phyloP scores from a whole-genome alignment of 257 asterid genomes.

The Lithospermum erythrorhizon region DNA sequence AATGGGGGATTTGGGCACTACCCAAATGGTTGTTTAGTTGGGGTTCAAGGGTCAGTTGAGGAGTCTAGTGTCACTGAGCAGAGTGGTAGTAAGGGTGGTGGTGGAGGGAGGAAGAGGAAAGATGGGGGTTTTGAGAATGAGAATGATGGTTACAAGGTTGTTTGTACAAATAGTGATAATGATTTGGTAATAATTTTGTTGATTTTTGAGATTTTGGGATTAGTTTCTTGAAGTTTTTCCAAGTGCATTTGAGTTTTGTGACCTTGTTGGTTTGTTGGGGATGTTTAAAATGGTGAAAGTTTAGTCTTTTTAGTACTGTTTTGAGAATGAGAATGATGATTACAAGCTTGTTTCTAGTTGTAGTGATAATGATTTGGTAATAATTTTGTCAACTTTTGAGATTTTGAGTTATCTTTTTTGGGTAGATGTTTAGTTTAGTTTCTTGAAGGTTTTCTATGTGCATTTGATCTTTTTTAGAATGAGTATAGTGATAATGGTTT shows the following conservation, averaged over 20 bases:
- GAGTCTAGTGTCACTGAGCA: conserved; percentile 74
- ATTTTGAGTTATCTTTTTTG: background rate
- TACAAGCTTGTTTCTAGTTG: conserved; percentile 40
- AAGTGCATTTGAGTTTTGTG: too few relatives aligned
- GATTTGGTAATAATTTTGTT: too few relatives aligned
- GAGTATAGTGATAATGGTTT: too few relatives aligned
- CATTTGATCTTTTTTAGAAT: too few relatives aligned
- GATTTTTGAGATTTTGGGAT: too few relatives aligned
- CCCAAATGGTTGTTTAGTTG: conserved; percentile 16
- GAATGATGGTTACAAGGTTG: conserved; percentile 29
- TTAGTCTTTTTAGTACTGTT: too few relatives aligned
- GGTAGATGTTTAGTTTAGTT: too few relatives aligned
- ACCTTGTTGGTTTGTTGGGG: too few relatives aligned
- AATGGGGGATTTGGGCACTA: conserved; percentile 30
- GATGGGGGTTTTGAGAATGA: conserved; percentile 35
- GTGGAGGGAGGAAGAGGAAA: conserved; percentile 41
- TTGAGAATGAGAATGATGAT: too few relatives aligned
- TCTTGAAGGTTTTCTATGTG: too few relatives aligned
- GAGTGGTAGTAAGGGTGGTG: conserved; percentile 30
- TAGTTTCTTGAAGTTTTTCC: too few relatives aligned
- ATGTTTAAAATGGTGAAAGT: too few relatives aligned
- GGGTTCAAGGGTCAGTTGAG: conserved; percentile 26
- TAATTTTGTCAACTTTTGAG: background rate
- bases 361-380: conserved; percentile 44
- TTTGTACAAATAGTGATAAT: conserved; percentile 36